Base-by-base conservation (phyloP, 1,284 basidiomycete species). In the Tilletia indica region DNA sequence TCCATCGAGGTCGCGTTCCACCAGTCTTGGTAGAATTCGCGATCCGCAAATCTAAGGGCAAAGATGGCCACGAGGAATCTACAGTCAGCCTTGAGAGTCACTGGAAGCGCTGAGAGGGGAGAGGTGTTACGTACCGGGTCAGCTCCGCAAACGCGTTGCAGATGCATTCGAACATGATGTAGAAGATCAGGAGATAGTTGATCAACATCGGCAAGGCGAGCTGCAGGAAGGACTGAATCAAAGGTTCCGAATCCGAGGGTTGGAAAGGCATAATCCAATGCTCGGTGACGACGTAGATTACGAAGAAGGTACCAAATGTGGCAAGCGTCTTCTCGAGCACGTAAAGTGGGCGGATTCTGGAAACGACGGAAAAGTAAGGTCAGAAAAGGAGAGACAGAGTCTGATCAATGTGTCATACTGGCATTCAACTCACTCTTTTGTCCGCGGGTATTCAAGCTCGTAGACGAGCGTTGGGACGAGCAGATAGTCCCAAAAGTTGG, bases 1-100 rank as follows among this genome's bases (percentile, higher is more conserved):
- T 97, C 97, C 91, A 93, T 96, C 2, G 92, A 92, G 0, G 92
- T 94, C 0, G 93, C 93, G 86, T 98, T 99, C 96, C 96, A 98
- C 83, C 94, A 97, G 83, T 97, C 95, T 85, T 94, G 92, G 85
- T 98, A 99, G 85, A 98, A 98, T 78, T 94, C 92, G 56, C 96
- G 88, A 84, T 99, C 96, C 36, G 94, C 94, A 82, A 98, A 99
- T 82, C 74, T 61, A 36, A 16, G 47, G 36, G 19, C 56, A 68
- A 47, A 67, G 34, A 21, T 34, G 39, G 39, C 48, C 25, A 2
- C n/a, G 42, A 42, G 39, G 34, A 6, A 39, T 54, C 67, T 72
- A 9, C 42, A 45, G 42, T 45, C 25, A 31, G 25, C 25, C 25
- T 31, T 31, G 25, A 31, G 25, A 31, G 25, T 31, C 25, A 31